Percentiles rank a stretch among this genome's conserved stretches.
These are phyloP conservation scores for Dendrobium catenatum DNA, from an alignment of 106 monocot species.

Conservation along the genomic window DNA sequence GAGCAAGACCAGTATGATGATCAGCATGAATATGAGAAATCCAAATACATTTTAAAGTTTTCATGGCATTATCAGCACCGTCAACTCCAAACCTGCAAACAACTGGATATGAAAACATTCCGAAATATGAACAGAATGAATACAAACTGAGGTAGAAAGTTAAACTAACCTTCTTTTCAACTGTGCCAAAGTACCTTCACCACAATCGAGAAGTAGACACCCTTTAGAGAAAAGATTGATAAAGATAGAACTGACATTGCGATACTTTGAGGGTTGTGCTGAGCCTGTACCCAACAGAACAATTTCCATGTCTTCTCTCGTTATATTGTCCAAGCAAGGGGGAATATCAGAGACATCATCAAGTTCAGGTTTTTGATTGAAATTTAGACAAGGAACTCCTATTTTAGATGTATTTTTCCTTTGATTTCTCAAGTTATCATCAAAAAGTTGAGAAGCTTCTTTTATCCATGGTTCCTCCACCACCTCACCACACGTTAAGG, in stretches of 20 bases:
- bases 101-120: neutral
- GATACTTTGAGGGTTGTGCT: slow-evolving; percentile 94
- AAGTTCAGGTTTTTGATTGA: slow-evolving; percentile 5
- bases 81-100: slow-evolving; percentile 69
- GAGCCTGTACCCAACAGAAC: slow-evolving; percentile 91
- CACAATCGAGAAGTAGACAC: slow-evolving; percentile 94
- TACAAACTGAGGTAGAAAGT: neutral
- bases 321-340: slow-evolving; percentile 63
- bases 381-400: slow-evolving; percentile 13
- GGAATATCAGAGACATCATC: slow-evolving; percentile 43
- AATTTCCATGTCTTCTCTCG: slow-evolving; percentile 97
- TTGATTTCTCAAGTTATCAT: slow-evolving; percentile 14
- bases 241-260: slow-evolving; percentile 93
- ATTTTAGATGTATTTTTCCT: slow-evolving; percentile 11
- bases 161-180: slow-evolving; percentile 76
- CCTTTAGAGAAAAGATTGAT: slow-evolving; percentile 86
- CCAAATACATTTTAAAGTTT: slow-evolving; percentile 72
- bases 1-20: slow-evolving; percentile 85
- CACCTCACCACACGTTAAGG: slow-evolving; percentile 12
- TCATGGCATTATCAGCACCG: slow-evolving; percentile 81
- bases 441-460: slow-evolving; percentile 22
- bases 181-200: slow-evolving; percentile 91
- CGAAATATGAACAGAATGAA: neutral
- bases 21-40: slow-evolving; percentile 98
- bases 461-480: slow-evolving; percentile 80